A percentile compares a stretch with the other conserved stretches of the same genome.
Evolutionary conservation across 2,329 filamentous ascomycete genomes (phyloP).

Genomic region (Botrytis cinerea): DNA sequence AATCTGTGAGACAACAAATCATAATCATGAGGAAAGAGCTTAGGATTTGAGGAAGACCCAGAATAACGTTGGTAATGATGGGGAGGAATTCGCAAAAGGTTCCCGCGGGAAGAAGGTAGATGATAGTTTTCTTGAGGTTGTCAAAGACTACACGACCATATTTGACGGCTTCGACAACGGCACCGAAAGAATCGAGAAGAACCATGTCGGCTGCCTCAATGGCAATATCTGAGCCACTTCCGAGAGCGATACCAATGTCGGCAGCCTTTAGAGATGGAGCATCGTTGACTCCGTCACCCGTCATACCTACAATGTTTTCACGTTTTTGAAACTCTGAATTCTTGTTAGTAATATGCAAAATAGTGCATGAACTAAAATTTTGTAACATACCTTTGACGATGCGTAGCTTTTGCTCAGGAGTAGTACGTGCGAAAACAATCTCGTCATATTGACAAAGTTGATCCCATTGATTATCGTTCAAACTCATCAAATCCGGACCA

Average conservation of each 20-base stretch:
- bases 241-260: conserved; percentile 67
- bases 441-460: conserved; percentile 64
- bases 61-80: conserved; percentile 59
- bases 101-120: conserved; percentile 60
- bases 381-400: conserved; percentile 63
- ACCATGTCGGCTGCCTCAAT: conserved; percentile 65
- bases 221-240: conserved; percentile 59
- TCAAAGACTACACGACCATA: conserved; percentile 78
- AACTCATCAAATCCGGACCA: conserved; percentile 62
- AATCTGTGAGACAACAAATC: conserved; percentile 68
- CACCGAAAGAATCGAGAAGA: conserved; percentile 67
- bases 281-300: conserved; percentile 51
- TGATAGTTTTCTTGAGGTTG: conserved; percentile 71
- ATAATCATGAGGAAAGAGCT: conserved; percentile 57
- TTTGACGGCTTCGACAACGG: conserved; percentile 70
- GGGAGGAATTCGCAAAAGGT: conserved; percentile 61
- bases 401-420: conserved; percentile 74
- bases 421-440: conserved; percentile 74
- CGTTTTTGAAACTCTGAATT: conserved; percentile 48
- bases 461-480: conserved; percentile 69
- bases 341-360: neutral
- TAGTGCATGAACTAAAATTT: neutral
- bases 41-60: conserved; percentile 60
- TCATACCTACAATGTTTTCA: conserved; percentile 56
- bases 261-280: conserved; percentile 58